Percentiles rank a stretch among this genome's conserved stretches.
These are phyloP conservation scores for Chrysanthemum seticuspe DNA, from an alignment of 129 eudicot genomes.

Conservation along the genomic window DNA sequence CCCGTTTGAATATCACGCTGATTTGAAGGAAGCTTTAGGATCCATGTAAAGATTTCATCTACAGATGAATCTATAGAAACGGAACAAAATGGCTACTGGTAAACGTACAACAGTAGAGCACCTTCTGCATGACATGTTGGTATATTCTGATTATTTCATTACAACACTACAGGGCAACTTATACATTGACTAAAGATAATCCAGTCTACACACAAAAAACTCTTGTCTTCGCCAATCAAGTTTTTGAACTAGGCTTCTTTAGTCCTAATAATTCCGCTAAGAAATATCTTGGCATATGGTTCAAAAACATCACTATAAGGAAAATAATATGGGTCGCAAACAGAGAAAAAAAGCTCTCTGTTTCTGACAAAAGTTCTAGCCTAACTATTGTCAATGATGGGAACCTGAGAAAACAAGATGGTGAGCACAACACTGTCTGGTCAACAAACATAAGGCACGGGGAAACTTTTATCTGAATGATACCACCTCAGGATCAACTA, in stretches of 20 bases:
- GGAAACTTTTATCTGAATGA: slow-evolving; percentile 32
- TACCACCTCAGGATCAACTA: slow-evolving; percentile 18
- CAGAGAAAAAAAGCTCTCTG: slow-evolving; percentile 27
- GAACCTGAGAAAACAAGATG: slow-evolving; percentile 34
- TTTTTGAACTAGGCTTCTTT: slow-evolving; percentile 37
- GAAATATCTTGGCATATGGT: slow-evolving; percentile 36
- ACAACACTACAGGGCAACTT: slow-evolving; percentile 3
- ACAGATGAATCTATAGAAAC: not conserved
- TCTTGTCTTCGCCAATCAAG: slow-evolving; percentile 33
- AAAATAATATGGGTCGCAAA: slow-evolving; percentile 34
- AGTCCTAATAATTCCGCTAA: slow-evolving; percentile 24
- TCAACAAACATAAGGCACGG: slow-evolving; percentile 32
- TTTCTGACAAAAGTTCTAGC: slow-evolving; percentile 14
- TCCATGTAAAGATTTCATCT: not conserved
- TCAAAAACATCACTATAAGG: slow-evolving; percentile 9
- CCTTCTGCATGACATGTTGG: slow-evolving; percentile 10
- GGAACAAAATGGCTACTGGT: not conserved
- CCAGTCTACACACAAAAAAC: slow-evolving; percentile 17
- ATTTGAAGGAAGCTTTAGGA: not conserved
- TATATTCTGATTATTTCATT: slow-evolving; percentile 12
- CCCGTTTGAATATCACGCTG: not conserved
- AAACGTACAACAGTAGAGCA: not conserved
- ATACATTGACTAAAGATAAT: slow-evolving; percentile 20
- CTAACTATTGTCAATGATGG: slow-evolving; percentile 31
- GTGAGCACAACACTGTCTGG: slow-evolving; percentile 24